Evolutionary conservation across 2,329 filamentous ascomycete genomes (phyloP).

Genomic region (Oidium heveae): DNA sequence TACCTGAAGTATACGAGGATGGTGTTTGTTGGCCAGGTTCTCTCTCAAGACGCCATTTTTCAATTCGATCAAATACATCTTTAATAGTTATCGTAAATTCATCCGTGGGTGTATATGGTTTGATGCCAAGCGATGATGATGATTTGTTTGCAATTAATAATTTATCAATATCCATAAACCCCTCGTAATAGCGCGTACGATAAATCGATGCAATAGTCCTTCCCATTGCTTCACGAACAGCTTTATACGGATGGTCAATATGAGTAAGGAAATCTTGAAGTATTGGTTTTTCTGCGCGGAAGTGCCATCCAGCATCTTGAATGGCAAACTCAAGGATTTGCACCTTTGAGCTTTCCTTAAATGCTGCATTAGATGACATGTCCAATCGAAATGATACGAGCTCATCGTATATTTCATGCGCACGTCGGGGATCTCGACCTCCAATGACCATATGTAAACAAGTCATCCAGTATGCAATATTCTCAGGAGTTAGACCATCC

Average conservation of each 20-base stretch:
- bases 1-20: slow-evolving; percentile 81
- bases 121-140: slow-evolving; percentile 58
- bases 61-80: slow-evolving; percentile 53
- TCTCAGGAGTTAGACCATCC: slow-evolving; percentile 87
- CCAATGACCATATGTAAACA: slow-evolving; percentile 78
- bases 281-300: slow-evolving; percentile 70
- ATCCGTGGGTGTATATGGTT: slow-evolving; percentile 54
- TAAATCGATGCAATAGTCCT: slow-evolving; percentile 71
- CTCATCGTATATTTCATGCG: slow-evolving; percentile 63
- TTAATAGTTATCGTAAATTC: slow-evolving; percentile 50
- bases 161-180: slow-evolving; percentile 52
- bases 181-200: slow-evolving; percentile 81
- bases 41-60: slow-evolving; percentile 69
- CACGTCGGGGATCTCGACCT: slow-evolving; percentile 67
- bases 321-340: slow-evolving; percentile 74
- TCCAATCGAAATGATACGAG: slow-evolving; percentile 72
- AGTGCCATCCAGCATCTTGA: slow-evolving; percentile 83
- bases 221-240: slow-evolving; percentile 84
- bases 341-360: slow-evolving; percentile 96
- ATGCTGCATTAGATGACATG: slow-evolving; percentile 85
- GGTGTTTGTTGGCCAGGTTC: slow-evolving; percentile 75
- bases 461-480: slow-evolving; percentile 80
- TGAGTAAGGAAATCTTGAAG: slow-evolving; percentile 72
- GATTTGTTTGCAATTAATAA: slow-evolving; percentile 58
- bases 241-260: slow-evolving; percentile 93